Evolutionary conservation across 2,329 filamentous ascomycete species (phyloP), one percentile per base, ranked within the genome.

Genomic region (Fusarium scirpi): DNA sequence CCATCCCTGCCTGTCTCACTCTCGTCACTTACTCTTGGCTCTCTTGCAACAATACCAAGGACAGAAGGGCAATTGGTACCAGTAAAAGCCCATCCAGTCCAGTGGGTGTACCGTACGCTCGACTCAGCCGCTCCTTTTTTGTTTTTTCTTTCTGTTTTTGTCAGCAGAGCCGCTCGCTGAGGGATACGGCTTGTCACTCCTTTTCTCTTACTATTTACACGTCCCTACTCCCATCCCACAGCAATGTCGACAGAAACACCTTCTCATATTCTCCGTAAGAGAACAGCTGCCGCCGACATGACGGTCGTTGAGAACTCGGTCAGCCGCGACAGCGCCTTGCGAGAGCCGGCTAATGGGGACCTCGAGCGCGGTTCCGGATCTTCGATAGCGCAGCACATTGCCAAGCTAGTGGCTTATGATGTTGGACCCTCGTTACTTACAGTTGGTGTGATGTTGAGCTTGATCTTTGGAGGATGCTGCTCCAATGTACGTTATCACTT

Each of bases 391-490:
- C 69, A 74, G 46, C 65, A 61, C n/a, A 65, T 74, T 55, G 73
- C 74, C 24, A 72, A 58, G 25, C 56, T 72, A n/a, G 55, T 74
- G 55, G 63, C 62, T 43, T 34, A 55, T 25, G 74, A 76, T 62
- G 67, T 72, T 47, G 76, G 72, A 6, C 76, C 78, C 8, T 76
- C 78, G 29, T 52, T 81, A 86, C 80, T 92, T 40, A 86, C 87
- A 61, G 84, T 91, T 47, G 84, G 85, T 24, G 84, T 86, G 61
- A 97, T 97, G 87, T 86, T 95, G 62, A 86, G 86, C 54, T 87
- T 98, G 71, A 98, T 99, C 64, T 98, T 99, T 80, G 96, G 96
- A 54, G 96, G 96, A 30, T 97, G 94, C 78, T 97, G 94, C 82
- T 94, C 93, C 38, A 97, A 97, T 86, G 94, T 94, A 84, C 81